Evolutionary conservation across 805 yeast species (phyloP), one percentile per base, ranked within the genome.

Genomic region (Myxozyma neotropica): DNA sequence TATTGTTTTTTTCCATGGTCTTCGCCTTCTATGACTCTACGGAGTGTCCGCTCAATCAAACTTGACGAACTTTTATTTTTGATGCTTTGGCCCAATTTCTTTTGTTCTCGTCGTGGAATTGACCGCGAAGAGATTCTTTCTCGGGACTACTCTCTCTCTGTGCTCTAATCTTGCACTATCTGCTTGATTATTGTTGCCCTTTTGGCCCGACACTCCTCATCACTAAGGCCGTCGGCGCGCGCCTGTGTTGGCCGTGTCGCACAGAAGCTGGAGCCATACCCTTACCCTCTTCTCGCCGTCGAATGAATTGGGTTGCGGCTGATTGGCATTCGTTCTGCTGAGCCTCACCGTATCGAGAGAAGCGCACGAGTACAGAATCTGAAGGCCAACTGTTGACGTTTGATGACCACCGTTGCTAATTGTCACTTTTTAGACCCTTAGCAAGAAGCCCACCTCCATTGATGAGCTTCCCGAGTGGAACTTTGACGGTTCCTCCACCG

Each of bases 401-500:
- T 6, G 21, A 2, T 42, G 13, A 27, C 26, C 13, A 2, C 21
- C 27, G 17, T 42, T 6, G 10, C 46, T 42, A 42, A 42, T 24
- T 15, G 4, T 29, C 3, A 10, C 19, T 29, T 8, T 33, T 31
- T 31, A 86, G 78, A 94, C 99, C 58, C 80, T 94, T 67, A 72
- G 71, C 71, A 83, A 84, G 77, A 81, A 78, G 72, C 87, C 94
- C 56, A 72, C 83, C 47, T 80, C 87, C 38, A 79, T 90, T 55
- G 93, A 88, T 64, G 96, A 94, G 73, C 82, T 94, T 70, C 97
- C 98, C 68, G 97, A 93, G 78, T 94, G 99, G 99, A 94, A 94
- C 83, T 94, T 94, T 72, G 99, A 94, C 76, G 99, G 99, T 78
- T 92, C 98, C 45, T 92, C 98, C 35, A 94, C 99, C 55, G 91